phyloP scores from a whole-genome alignment of 140 eudicot species.

The Bidens hawaiensis region DNA sequence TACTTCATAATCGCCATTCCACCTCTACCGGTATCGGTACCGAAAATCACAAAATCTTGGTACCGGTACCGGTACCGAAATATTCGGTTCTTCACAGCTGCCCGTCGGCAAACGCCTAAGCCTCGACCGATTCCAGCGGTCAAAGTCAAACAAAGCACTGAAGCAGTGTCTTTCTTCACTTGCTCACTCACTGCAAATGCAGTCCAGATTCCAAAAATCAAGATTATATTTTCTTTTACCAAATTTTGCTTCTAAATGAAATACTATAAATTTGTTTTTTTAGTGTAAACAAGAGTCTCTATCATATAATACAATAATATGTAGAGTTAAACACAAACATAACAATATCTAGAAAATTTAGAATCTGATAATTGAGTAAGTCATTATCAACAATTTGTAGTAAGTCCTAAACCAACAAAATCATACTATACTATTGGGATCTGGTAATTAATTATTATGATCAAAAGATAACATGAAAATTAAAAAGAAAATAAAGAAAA shows the following conservation, averaged over 20 bases:
- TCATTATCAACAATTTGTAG: background rate
- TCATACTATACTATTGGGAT: constrained; percentile 13
- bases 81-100: constrained; percentile 63
- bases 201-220: too few relatives aligned
- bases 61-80: too few relatives aligned
- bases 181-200: constrained; percentile 15
- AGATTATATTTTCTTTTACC: background rate
- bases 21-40: too few relatives aligned
- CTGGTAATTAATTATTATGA: constrained; percentile 12
- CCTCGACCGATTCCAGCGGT: constrained; percentile 10
- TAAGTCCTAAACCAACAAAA: constrained; percentile 6
- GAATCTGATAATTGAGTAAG: background rate
- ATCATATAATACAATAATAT: too few relatives aligned
- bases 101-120: constrained; percentile 66
- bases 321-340: background rate
- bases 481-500: background rate
- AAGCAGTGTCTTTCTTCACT: constrained; percentile 19
- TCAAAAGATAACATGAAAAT: background rate
- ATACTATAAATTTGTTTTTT: background rate
- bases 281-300: background rate
- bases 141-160: constrained; percentile 6
- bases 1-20: too few relatives aligned
- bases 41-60: too few relatives aligned
- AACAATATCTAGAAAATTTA: background rate
- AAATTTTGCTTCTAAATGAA: background rate